phyloP scores from a whole-genome alignment of 2,329 filamentous ascomycete genomes.

The Botryotinia calthae region DNA sequence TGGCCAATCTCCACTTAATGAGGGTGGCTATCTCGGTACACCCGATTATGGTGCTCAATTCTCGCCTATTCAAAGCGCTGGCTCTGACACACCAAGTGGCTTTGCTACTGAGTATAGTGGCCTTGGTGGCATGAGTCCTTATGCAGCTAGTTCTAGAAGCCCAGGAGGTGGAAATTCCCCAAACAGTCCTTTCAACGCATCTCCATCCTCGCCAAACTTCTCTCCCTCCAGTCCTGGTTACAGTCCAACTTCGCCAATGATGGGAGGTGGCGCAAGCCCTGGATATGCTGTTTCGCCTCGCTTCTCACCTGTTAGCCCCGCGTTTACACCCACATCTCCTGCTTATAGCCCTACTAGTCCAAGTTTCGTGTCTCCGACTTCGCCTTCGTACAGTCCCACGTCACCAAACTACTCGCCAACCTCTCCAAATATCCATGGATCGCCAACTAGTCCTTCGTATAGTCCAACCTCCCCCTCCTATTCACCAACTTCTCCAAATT shows the following conservation, averaged over 20 bases:
- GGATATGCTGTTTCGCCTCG: conserved; percentile 48
- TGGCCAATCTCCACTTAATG: conserved; percentile 73
- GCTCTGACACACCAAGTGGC: conserved; percentile 67
- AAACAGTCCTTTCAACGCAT: conserved; percentile 57
- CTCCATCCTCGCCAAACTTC: conserved; percentile 49
- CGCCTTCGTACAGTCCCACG: conserved; percentile 62
- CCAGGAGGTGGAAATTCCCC: conserved; percentile 72
- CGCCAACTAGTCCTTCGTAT: conserved; percentile 37
- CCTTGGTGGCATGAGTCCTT: conserved; percentile 63
- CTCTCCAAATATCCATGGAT: conserved; percentile 35
- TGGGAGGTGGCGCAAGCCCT: conserved; percentile 51
- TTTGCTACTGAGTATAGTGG: conserved; percentile 60
- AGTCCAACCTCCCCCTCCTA: conserved; percentile 37
- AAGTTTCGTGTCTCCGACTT: conserved; percentile 54
- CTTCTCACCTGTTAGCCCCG: conserved; percentile 58
- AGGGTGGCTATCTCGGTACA: conserved; percentile 65
- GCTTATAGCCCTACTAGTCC: conserved; percentile 39
- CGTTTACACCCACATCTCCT: conserved; percentile 39
- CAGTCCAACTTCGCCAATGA: conserved; percentile 54
- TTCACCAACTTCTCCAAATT: conserved; percentile 37
- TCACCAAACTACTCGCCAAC: conserved; percentile 41
- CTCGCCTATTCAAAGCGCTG: conserved; percentile 74
- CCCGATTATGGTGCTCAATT: conserved; percentile 60
- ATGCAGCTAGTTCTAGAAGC: conserved; percentile 47
- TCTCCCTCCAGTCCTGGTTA: conserved; percentile 38